Evolutionary conservation across 441 rosid genomes (phyloP), one percentile per base, ranked within the genome.

Genomic region (Viola pubescens): DNA sequence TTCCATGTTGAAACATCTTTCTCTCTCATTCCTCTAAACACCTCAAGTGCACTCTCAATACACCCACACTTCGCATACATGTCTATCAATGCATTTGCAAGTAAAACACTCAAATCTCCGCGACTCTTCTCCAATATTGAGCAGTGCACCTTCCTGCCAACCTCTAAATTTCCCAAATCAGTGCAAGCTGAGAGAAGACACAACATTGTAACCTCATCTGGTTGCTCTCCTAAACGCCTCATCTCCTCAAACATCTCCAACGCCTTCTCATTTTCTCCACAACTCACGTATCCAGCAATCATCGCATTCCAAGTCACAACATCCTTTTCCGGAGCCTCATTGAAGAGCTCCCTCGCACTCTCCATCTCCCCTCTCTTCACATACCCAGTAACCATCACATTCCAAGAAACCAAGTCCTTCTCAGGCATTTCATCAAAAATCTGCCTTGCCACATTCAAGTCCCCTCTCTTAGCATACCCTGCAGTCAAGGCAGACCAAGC

Each of bases 31-130:
- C 62, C 71, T 56, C 56, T 63, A 66, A 89, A 89, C 16, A 82
- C 74, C 68, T 71, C 74, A 52, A 89, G 65, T 59, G 94, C 94
- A 14, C 76, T 68, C 49, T 75, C 76, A 45, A 85, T 77, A 71
- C 82, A 83, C 38, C 95, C 85, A 9, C 94, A 85, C 78, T 85
- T 89, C 9, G 91, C 83, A 41, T 89, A 87, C 97, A 89, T 87
- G 70, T 87, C 84, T 13, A 85, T 75, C 19, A 89, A 65, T 7
- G 97, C 84, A 48, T 89, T 89, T 42, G 82, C 81, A 49, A 85
- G 69, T 63, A 77, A 77, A 67, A 77, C 79, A 47, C 75, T 79
- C 48, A 72, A 73, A 34, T 65, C 80, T 57, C 79, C 73, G 6
- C 75, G 70, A 62, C 70, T 56, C 62, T 72, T 79, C 6, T 56